These are phyloP conservation scores for Cytospora paraplurivora DNA, from an alignment of 2,329 filamentous ascomycete species.

Conservation along the genomic window DNA sequence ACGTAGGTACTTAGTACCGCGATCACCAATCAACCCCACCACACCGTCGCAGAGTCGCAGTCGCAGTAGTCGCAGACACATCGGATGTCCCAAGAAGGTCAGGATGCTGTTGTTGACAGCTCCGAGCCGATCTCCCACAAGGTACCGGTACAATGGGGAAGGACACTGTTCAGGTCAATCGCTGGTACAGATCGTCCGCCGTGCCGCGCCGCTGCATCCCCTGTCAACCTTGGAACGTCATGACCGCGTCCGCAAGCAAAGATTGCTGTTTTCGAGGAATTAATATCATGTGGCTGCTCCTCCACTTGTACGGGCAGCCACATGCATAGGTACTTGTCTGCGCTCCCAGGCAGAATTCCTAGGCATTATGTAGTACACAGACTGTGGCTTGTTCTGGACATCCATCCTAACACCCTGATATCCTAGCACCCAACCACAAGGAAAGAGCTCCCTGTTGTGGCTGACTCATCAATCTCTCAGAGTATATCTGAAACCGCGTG, in stretches of 20 bases:
- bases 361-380: no score
- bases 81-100: conserved; percentile 6
- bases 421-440: conserved; percentile 16
- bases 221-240: conserved; percentile 6
- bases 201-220: conserved; percentile 10
- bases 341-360: neutral
- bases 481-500: conserved; percentile 28
- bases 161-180: neutral
- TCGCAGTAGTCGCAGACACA: neutral
- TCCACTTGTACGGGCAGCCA: neutral
- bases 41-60: no score
- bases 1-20: neutral
- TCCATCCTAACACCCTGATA: conserved; percentile 3
- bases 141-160: neutral
- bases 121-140: conserved; percentile 20
- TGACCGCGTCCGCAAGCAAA: neutral
- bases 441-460: conserved; percentile 8
- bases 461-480: conserved; percentile 20
- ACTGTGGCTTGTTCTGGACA: conserved; percentile 6
- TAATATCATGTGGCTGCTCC: neutral
- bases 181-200: conserved; percentile 12
- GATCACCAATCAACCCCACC: neutral
- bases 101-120: conserved; percentile 22
- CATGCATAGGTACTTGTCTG: neutral
- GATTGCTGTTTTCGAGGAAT: no score